A percentile compares a stretch with the other conserved stretches of the same genome.
Evolutionary conservation across 1,284 basidiomycete species (phyloP).

Genomic region (Coriolopsis trogii): DNA sequence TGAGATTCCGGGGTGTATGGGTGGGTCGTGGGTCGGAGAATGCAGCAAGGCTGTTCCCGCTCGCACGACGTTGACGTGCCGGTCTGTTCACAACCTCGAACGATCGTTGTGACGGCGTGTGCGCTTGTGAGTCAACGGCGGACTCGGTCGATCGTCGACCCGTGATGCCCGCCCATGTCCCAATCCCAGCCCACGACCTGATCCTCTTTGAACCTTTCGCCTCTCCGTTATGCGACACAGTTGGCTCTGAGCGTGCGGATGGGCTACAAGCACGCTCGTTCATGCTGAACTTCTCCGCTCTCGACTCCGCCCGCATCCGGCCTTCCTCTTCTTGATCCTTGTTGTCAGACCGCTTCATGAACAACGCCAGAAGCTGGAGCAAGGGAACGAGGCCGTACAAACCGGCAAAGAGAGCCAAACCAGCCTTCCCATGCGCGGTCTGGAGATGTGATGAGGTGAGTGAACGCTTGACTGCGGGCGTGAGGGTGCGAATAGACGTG

Average conservation of each 20-base stretch:
- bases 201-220: constrained; percentile 22
- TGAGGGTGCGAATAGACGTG: constrained; percentile 46
- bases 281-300: constrained; percentile 49
- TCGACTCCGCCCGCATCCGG: constrained; percentile 39
- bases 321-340: constrained; percentile 11
- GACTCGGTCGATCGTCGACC: constrained; percentile 34
- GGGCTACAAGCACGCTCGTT: constrained; percentile 33
- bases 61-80: constrained; percentile 47
- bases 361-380: constrained; percentile 40
- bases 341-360: constrained; percentile 22
- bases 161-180: constrained; percentile 25
- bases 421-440: constrained; percentile 65
- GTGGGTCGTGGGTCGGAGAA: constrained; percentile 42
- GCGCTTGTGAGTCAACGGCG: constrained; percentile 24
- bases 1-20: constrained; percentile 53
- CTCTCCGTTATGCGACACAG: constrained; percentile 14
- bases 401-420: constrained; percentile 60
- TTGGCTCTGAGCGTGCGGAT: constrained; percentile 16
- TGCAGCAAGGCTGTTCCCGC: constrained; percentile 48
- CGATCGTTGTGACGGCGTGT: constrained; percentile 42
- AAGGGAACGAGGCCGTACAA: constrained; percentile 60
- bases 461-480: constrained; percentile 32
- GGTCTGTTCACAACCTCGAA: constrained; percentile 79
- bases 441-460: constrained; percentile 43
- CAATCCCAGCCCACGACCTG: constrained; percentile 30